Evolutionary conservation across 2,329 filamentous ascomycete species (phyloP).

Genomic region (Coniochaeta sp.): DNA sequence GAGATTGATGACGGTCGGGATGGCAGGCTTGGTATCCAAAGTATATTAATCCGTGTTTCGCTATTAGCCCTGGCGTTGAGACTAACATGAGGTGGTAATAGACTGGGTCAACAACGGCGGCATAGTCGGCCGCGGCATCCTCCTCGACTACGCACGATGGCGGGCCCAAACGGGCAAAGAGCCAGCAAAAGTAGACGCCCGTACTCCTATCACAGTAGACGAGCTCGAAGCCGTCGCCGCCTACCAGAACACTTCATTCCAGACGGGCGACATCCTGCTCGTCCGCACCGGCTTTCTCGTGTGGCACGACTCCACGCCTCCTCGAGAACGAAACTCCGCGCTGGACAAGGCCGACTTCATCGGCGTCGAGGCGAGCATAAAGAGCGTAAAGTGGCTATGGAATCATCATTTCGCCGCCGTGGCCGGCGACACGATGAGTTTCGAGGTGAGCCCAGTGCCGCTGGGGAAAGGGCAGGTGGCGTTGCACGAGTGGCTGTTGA

Average conservation of each 20-base stretch:
- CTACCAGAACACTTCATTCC: slow-evolving; percentile 33
- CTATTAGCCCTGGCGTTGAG: background rate
- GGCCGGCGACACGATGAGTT: slow-evolving; percentile 16
- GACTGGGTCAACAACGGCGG: slow-evolving; percentile 26
- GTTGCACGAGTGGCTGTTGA: slow-evolving; percentile 18
- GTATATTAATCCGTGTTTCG: background rate
- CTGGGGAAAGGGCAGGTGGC: slow-evolving; percentile 7
- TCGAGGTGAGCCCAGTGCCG: slow-evolving; percentile 14
- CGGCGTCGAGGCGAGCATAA: slow-evolving; percentile 12
- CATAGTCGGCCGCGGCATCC: slow-evolving; percentile 39
- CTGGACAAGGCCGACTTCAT: slow-evolving; percentile 1
- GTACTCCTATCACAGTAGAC: slow-evolving; percentile 27
- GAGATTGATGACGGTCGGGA: slow-evolving; percentile 14
- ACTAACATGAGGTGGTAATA: slow-evolving; percentile 16
- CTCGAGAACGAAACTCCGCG: slow-evolving; percentile 12
- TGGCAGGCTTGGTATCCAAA: slow-evolving; percentile 10
- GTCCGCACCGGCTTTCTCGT: slow-evolving; percentile 44
- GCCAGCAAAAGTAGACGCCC: slow-evolving; percentile 24
- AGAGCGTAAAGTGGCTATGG: slow-evolving; percentile 18
- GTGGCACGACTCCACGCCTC: slow-evolving; percentile 28
- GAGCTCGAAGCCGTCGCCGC: slow-evolving; percentile 34
- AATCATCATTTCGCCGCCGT: slow-evolving; percentile 19
- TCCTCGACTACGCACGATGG: slow-evolving; percentile 44
- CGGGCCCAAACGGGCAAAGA: slow-evolving; percentile 28
- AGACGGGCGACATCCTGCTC: slow-evolving; percentile 47